Evolutionary conservation across 768 basidiomycete genomes (phyloP), one percentile per base, ranked within the genome.

Genomic region (Boletus pseudopeckii): DNA sequence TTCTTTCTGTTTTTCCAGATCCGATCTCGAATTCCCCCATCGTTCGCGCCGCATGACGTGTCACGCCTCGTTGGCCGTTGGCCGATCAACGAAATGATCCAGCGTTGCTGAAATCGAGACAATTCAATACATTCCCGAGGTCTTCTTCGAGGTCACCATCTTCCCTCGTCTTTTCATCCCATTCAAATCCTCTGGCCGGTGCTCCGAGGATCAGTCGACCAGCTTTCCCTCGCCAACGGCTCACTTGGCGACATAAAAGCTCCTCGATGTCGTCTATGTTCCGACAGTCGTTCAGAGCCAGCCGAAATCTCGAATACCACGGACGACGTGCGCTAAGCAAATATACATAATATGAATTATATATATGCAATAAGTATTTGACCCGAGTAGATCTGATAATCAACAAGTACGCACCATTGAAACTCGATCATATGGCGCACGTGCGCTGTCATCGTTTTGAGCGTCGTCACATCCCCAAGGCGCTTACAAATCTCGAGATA

Each of bases 381-480:
- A 38, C 22, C 14, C 22, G 38, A 38, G 45, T 15, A 34, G 9
- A 22, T 46, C 9, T 22, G 30, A 32, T 32, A 32, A 48, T 36
- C 44, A n/a, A 14, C 9, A 11, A 65, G 24, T n/a, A 48, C 80
- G 53, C 53, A 85, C 87, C 83, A 86, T 67, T 87, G 84, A 63
- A 81, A 81, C 63, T 81, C 82, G 50, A 90, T 66, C 51, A 90
- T 81, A 68, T 85, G 83, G 43, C 81, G 75, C 53, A 91, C 73
- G 63, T 91, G 89, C 5, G 80, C 77, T 67, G 81, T 81, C 3
- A 85, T 69, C 11, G 75, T 77, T 50, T 76, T 54, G 14, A 86
- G 57, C 4, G 79, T 66, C 15, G 78, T 79, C 8, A 79, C 79
- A 22, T 62, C 79, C 10, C 78, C 77, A 61, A 82, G 80, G 32